Percentiles rank a stretch among this genome's conserved stretches.
Conservation (phyloP, 148 eudicot species). For the Chenopodium formosanum region DNA sequence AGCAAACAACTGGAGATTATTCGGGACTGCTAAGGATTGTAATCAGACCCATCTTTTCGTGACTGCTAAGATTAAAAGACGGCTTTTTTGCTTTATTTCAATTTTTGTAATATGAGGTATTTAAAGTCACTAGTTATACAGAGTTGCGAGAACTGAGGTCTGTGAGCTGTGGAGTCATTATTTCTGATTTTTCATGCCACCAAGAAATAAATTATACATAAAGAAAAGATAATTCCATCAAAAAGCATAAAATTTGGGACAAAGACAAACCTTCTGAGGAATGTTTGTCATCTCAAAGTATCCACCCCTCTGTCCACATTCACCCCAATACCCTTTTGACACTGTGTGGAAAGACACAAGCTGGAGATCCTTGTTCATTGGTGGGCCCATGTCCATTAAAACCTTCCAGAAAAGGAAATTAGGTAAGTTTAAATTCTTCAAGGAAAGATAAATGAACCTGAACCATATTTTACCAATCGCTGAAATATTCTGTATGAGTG, state of each 20-base stretch:
- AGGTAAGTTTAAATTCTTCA: constrained; percentile 6
- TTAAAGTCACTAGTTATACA: background rate
- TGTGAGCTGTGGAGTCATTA: background rate
- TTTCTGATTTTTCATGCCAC: background rate
- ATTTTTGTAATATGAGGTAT: background rate
- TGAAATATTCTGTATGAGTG: background rate
- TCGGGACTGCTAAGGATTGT: background rate
- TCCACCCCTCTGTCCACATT: constrained; percentile 98
- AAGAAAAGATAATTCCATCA: background rate
- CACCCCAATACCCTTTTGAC: constrained; percentile 95
- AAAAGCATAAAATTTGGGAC: background rate
- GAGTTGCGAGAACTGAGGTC: background rate
- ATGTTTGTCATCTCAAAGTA: constrained; percentile 98
- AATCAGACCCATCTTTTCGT: background rate
- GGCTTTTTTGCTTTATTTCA: background rate
- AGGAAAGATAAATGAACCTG: background rate
- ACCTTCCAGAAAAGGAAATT: constrained; percentile 44
- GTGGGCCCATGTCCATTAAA: constrained; percentile 83
- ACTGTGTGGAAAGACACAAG: constrained; percentile 97
- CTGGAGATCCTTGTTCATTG: constrained; percentile 78
- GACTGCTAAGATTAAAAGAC: background rate
- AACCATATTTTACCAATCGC: background rate
- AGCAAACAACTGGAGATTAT: background rate
- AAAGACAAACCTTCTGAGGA: constrained; percentile 65
- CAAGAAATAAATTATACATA: background rate